Evolutionary conservation across 2,329 filamentous ascomycete genomes (phyloP), one percentile per base, ranked within the genome.

Genomic region (Fonsecaea pedrosoi): DNA sequence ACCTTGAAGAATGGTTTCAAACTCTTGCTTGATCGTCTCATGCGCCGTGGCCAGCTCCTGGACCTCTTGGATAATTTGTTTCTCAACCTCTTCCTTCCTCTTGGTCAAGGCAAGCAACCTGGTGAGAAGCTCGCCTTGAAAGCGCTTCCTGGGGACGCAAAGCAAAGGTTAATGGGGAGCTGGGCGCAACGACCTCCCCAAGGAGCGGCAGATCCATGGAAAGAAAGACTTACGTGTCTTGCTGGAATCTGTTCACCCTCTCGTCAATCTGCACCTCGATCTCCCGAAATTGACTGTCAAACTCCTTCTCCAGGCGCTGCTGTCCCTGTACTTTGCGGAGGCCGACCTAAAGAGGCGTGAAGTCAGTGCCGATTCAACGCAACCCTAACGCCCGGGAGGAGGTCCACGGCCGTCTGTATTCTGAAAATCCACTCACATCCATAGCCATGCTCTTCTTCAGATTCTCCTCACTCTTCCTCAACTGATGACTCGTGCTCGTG

Each of bases 251-350:
- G 7, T 54, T 30, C 12, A 35, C 56, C 25, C 60, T 58, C 13
- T 55, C 56, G 25, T 70, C 60, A 32, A 70, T 55, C 21, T 57
- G 50, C 0, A 35, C 57, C 18, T 66, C 54, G 8, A 68, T 34
- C 15, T 64, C 50, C 6, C 38, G 48, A 9, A 65, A 48, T 32
- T 62, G 55, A 30, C 12, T 53, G 18, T 68, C 68, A 62, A 68
- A 68, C 15, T 65, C 65, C 21, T 35, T 40, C 40, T 70, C 65
- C 13, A 70, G 62, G 35, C 58, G 65, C n/a, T 60, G 59, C 25
- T 70, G 68, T 56, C 62, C 66, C 58, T 68, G 62, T 15, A 57
- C 68, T 62, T 66, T 68, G 10, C 68, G 62, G 37, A 64, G 21
- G 9, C 61, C 60, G 21, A 58, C 60, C 69, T 70, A 15, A 15